Base-by-base conservation (phyloP, 441 rosid species). In the Gossypium schwendimanii region DNA sequence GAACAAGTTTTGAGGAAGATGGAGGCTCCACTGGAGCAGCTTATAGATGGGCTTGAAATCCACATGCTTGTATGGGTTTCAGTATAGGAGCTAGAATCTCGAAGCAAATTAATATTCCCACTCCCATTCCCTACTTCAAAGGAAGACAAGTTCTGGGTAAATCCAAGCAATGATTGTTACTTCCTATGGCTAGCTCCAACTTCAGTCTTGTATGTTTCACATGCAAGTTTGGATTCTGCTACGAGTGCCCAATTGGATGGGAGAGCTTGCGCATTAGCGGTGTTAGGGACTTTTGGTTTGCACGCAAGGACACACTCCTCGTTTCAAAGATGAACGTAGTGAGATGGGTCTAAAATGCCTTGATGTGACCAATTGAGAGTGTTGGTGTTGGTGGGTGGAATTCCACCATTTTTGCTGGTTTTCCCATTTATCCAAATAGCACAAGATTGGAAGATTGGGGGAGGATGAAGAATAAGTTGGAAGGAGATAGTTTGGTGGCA, bases 311-410 rank as follows among this genome's bases (percentile, higher is more conserved):
- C 0, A 26, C 72, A 26, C 72, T 41, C 4, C 31, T 31, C n/a
- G 69, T 14, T 53, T 75, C 11, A 53, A 65, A 52, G 74, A 77
- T 26, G 52, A 18, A 4, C 11, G 52, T 33, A 65, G 73, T 21
- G 74, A 73, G 20, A 61, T 1, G 73, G 82, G 80, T 4, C 36
- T 50, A 4, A 39, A 21, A 61, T 83, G 44, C 79, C 84, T 1
- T 83, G 86, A 82, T 83, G 82, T 55, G 79, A 83, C 20, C 84
- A 81, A 54, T 41, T 81, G 75, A 76, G 58, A 58, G 84, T 81
- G 9, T 23, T 83, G 52, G 45, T 70, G 69, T 31, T 26, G 60
- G 74, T 28, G 74, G 74, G 54, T 71, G 74, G 74, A 59, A 71
- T 60, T 71, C 74, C 17, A 58, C 74, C 8, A 49, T 77, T 28